Conservation (phyloP, 2,329 filamentous ascomycete species). For the Mollisiaceae sp. region DNA sequence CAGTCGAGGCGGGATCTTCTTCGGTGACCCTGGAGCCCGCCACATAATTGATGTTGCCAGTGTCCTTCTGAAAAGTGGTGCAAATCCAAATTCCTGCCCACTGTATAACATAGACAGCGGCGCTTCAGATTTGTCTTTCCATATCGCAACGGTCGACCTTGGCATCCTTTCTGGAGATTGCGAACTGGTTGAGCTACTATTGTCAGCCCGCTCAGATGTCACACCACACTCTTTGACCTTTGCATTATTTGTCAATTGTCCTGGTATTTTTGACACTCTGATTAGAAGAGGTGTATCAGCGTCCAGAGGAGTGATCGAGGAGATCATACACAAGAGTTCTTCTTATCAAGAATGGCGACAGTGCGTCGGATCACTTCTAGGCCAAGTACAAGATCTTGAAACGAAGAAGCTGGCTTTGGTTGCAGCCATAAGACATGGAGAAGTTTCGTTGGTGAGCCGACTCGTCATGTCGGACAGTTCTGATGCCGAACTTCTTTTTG, state of each 20-base stretch:
- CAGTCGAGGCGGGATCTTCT: neutral
- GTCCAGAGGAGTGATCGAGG: neutral
- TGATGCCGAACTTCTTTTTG: no score
- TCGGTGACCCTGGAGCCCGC: no score
- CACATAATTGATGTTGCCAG: slow-evolving; percentile 1
- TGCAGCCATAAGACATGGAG: neutral
- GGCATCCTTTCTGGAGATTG: neutral
- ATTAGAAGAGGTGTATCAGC: neutral
- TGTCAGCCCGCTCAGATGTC: neutral
- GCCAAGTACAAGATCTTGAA: neutral
- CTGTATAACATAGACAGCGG: neutral
- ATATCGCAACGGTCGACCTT: neutral
- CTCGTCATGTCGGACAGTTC: neutral
- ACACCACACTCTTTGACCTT: neutral
- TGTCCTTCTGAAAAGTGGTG: neutral
- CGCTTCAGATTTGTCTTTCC: neutral
- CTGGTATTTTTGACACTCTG: neutral
- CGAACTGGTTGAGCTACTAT: neutral
- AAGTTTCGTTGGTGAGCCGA: neutral
- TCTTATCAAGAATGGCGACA: neutral
- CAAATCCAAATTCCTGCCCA: neutral
- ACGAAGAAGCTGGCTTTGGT: neutral
- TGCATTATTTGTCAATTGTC: neutral
- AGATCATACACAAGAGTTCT: neutral
- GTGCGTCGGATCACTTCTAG: neutral